Conservation (phyloP, 495 filamentous ascomycete species). For the Hypoxylon crocopeplum region DNA sequence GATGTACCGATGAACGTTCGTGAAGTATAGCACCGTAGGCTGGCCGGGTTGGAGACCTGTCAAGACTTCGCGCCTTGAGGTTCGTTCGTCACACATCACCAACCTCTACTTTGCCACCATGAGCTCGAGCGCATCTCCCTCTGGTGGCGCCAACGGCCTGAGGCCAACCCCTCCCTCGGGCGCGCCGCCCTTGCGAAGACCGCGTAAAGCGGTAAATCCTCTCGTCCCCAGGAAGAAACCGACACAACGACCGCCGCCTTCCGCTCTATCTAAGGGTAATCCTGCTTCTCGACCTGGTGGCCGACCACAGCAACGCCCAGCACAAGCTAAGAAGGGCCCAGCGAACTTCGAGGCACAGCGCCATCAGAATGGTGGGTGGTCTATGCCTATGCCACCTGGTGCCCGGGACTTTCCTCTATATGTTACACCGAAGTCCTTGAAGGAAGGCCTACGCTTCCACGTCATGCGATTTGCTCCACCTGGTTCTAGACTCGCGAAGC, state of each 20-base stretch:
- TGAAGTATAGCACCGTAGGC: slow-evolving; percentile 1
- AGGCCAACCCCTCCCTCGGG: slow-evolving; percentile 48
- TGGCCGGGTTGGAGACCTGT: slow-evolving; percentile 11
- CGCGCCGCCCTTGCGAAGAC: slow-evolving; percentile 49
- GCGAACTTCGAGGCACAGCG: slow-evolving; percentile 41
- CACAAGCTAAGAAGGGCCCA: slow-evolving; percentile 10
- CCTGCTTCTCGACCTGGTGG: slow-evolving; percentile 2
- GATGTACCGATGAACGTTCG: slow-evolving; percentile 8
- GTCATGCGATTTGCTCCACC: slow-evolving; percentile 71
- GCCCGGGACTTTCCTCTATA: slow-evolving; percentile 74
- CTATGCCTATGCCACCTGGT: slow-evolving; percentile 56
- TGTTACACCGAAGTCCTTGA: slow-evolving; percentile 78
- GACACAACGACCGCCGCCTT: slow-evolving; percentile 34
- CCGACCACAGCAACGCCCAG: slow-evolving; percentile 8
- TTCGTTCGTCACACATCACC: slow-evolving; percentile 2
- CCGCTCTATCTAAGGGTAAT: slow-evolving; percentile 26
- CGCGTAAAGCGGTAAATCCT: slow-evolving; percentile 65
- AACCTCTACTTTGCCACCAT: slow-evolving; percentile 11
- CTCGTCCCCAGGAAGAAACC: slow-evolving; percentile 70
- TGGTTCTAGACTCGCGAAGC: slow-evolving; percentile 24
- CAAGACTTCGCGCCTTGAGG: not conserved
- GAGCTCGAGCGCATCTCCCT: slow-evolving; percentile 66
- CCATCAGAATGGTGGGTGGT: slow-evolving; percentile 66
- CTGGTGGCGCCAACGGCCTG: slow-evolving; percentile 49
- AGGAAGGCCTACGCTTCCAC: slow-evolving; percentile 84